Conservation (phyloP, 495 filamentous ascomycete species). For the Evernia prunastri region DNA sequence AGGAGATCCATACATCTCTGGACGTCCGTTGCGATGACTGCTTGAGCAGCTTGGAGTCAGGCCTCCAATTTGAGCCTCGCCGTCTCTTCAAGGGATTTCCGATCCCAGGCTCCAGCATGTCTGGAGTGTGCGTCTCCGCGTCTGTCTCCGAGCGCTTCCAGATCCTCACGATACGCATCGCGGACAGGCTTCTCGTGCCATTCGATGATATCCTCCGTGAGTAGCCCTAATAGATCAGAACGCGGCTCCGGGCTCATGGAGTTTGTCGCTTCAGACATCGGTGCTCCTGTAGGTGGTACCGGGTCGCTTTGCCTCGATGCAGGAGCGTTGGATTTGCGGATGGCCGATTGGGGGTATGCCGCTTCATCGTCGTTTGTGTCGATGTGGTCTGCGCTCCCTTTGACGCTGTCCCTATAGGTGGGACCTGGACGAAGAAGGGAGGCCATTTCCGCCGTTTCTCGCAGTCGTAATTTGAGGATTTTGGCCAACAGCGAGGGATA, state of each 20-base stretch:
- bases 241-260: background rate
- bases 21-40: background rate
- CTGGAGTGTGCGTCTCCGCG: background rate
- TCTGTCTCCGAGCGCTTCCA: background rate
- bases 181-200: background rate
- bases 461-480: background rate
- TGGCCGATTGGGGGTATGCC: background rate
- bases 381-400: background rate
- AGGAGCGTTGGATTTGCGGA: background rate
- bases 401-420: background rate
- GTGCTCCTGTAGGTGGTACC: background rate
- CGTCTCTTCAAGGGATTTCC: background rate
- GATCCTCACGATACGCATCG: background rate
- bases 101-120: background rate
- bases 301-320: background rate
- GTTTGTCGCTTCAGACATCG: background rate
- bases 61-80: background rate
- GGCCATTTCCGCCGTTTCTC: background rate
- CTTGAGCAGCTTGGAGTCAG: background rate
- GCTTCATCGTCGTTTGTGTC: background rate
- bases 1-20: background rate
- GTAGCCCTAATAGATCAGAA: background rate
- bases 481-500: background rate
- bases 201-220: background rate
- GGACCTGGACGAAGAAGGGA: background rate